Conservation (phyloP, 2,329 filamentous ascomycete species). For the Ophidiomyces ophidiicola region DNA sequence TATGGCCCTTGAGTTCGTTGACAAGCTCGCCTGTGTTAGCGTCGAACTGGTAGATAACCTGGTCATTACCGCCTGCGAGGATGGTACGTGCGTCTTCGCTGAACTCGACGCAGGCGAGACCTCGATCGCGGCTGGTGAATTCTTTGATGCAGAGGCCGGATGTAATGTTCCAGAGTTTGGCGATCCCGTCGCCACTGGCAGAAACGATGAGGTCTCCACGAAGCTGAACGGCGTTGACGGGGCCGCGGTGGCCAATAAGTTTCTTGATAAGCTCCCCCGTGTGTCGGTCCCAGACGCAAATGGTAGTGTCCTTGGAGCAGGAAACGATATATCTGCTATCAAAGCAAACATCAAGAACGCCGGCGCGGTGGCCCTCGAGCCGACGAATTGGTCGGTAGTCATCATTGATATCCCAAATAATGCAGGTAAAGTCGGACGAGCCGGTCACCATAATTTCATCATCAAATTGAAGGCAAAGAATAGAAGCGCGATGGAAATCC, state of each 20-base stretch:
- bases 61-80: constrained; percentile 87
- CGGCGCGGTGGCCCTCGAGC: constrained; percentile 66
- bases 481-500: constrained; percentile 73
- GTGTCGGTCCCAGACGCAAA: constrained; percentile 84
- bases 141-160: constrained; percentile 81
- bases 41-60: constrained; percentile 92
- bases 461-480: constrained; percentile 91
- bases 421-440: constrained; percentile 82
- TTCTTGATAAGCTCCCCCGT: constrained; percentile 66
- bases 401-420: constrained; percentile 73
- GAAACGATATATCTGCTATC: constrained; percentile 88
- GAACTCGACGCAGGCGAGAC: constrained; percentile 90
- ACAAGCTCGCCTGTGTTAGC: constrained; percentile 78
- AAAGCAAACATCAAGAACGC: constrained; percentile 87
- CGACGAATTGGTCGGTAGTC: constrained; percentile 69
- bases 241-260: constrained; percentile 73
- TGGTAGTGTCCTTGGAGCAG: constrained; percentile 88
- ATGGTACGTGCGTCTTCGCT: constrained; percentile 89
- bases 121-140: constrained; percentile 80
- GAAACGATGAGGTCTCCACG: constrained; percentile 86
- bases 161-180: constrained; percentile 91
- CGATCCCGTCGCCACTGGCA: constrained; percentile 82
- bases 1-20: constrained; percentile 68
- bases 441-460: constrained; percentile 86
- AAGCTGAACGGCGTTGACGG: constrained; percentile 92